Evolutionary conservation across 306 rosid species (phyloP).

Genomic region (Biancaea sappan): DNA sequence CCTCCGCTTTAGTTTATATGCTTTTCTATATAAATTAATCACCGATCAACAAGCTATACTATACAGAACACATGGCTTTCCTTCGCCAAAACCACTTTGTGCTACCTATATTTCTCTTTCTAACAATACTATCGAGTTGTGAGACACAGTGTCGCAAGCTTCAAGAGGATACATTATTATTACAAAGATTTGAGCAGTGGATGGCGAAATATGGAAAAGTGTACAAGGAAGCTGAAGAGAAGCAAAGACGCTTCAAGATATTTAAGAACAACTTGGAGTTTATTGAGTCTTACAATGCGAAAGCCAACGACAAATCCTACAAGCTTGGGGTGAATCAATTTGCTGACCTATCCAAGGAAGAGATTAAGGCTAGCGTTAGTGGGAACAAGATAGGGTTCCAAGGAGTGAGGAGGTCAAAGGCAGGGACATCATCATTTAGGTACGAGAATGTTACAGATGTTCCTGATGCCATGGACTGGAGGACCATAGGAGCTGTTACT

Average conservation of each 20-base stretch:
- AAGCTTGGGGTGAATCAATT: constrained; percentile 25
- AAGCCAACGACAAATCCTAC: constrained; percentile 31
- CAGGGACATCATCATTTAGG: too few relatives aligned
- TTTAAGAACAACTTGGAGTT: constrained; percentile 34
- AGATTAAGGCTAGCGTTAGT: constrained; percentile 6
- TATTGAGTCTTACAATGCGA: constrained; percentile 30
- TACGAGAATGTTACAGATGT: too few relatives aligned
- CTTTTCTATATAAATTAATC: too few relatives aligned
- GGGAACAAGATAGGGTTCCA: constrained; percentile 17
- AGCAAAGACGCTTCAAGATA: constrained; percentile 29
- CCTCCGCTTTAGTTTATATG: too few relatives aligned
- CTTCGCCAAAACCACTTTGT: too few relatives aligned
- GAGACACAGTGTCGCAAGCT: constrained; percentile 15
- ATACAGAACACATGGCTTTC: too few relatives aligned
- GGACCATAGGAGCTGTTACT: constrained; percentile 33
- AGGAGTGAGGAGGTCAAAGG: constrained; percentile 1
- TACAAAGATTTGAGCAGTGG: constrained; percentile 34
- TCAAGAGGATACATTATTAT: neutral
- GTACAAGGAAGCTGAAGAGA: constrained; percentile 19
- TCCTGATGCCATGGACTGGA: constrained; percentile 35
- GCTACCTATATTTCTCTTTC: too few relatives aligned
- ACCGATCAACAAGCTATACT: too few relatives aligned
- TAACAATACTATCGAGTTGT: too few relatives aligned
- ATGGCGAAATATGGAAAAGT: constrained; percentile 7
- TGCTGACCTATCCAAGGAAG: constrained; percentile 30